Percentiles rank a stretch among this genome's conserved stretches.
Conservation (phyloP, 2,329 filamentous ascomycete genomes). For the Laburnicola sp. region DNA sequence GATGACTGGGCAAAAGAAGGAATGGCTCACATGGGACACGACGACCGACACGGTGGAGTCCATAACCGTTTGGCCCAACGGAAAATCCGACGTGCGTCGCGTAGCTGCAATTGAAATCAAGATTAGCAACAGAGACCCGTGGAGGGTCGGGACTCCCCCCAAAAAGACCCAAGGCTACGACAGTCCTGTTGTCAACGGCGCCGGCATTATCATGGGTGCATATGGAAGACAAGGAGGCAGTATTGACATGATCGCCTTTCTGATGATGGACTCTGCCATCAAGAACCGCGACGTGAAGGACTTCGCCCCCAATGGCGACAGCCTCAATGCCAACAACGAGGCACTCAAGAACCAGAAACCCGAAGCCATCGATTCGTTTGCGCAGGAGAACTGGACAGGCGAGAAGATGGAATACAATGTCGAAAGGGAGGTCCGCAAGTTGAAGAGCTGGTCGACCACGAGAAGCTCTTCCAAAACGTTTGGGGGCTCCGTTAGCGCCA, state of each 20-base stretch:
- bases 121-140: slow-evolving; percentile 4
- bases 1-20: slow-evolving; percentile 4
- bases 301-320: slow-evolving; percentile 1
- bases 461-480: slow-evolving; percentile 7
- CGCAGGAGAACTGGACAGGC: slow-evolving; percentile 9
- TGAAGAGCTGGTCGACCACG: slow-evolving; percentile 3
- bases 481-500: slow-evolving; percentile 4
- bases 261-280: slow-evolving; percentile 9
- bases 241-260: slow-evolving; percentile 4
- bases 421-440: background rate
- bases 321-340: slow-evolving; percentile 3
- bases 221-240: slow-evolving; percentile 7
- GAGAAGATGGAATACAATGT: slow-evolving; percentile 1
- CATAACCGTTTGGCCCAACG: slow-evolving; percentile 9
- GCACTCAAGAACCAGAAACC: slow-evolving; percentile 5
- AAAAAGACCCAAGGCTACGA: slow-evolving; percentile 5
- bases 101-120: slow-evolving; percentile 9
- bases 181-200: slow-evolving; percentile 7
- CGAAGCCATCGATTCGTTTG: slow-evolving; percentile 2
- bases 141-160: background rate
- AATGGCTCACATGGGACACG: slow-evolving; percentile 7
- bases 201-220: slow-evolving; percentile 7
- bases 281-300: slow-evolving; percentile 4
- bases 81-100: slow-evolving; percentile 2
- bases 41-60: slow-evolving; percentile 3